phyloP scores from a whole-genome alignment of 371 early-diverging fungal species.

The Saksenaea vasiformis region DNA sequence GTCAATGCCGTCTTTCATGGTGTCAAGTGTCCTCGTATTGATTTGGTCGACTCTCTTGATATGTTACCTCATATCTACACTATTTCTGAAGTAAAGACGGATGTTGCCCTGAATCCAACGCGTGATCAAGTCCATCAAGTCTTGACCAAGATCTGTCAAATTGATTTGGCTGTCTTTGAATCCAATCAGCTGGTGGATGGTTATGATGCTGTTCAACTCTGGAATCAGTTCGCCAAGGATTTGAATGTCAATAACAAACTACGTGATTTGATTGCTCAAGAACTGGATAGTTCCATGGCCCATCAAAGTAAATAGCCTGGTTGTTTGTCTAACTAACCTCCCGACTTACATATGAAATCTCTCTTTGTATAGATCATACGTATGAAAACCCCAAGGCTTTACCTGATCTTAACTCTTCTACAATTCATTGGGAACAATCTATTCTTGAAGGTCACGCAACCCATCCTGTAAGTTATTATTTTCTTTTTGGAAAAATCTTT shows the following conservation, averaged over 20 bases:
- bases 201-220: slow-evolving; percentile 40
- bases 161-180: neutral
- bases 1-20: slow-evolving; percentile 21
- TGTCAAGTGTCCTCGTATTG: slow-evolving; percentile 31
- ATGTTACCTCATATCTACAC: slow-evolving; percentile 48
- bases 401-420: slow-evolving; percentile 48
- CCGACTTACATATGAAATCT: no score
- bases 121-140: neutral
- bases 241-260: slow-evolving; percentile 32
- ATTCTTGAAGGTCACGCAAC: slow-evolving; percentile 80
- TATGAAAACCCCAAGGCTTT: slow-evolving; percentile 53
- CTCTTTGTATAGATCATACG: slow-evolving; percentile 33
- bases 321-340: neutral
- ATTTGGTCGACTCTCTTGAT: slow-evolving; percentile 44
- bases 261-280: slow-evolving; percentile 37
- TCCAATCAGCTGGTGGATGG: slow-evolving; percentile 26
- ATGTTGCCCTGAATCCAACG: slow-evolving; percentile 7
- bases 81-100: neutral
- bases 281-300: slow-evolving; percentile 41
- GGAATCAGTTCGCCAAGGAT: slow-evolving; percentile 39
- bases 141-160: neutral
- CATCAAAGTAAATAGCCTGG: slow-evolving; percentile 43
- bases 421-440: slow-evolving; percentile 75
- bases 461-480: slow-evolving; percentile 62
- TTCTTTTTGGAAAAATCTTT: neutral